A percentile compares a stretch with the other conserved stretches of the same genome.
Conservation (phyloP, 1,139 yeast species). For the Schwanniomyces etchellsii region DNA sequence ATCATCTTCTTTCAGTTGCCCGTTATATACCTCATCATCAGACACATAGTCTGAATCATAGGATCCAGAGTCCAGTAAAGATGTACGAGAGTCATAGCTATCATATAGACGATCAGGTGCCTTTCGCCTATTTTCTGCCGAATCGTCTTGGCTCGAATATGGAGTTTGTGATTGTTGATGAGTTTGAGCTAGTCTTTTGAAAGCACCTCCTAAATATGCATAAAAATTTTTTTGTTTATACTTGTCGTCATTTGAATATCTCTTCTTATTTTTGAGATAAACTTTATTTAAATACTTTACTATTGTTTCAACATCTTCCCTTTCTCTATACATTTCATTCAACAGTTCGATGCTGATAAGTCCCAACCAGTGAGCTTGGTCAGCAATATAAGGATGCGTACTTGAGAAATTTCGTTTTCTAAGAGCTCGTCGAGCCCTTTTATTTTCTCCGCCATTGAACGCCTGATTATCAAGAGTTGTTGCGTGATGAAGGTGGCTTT, state of each 20-base stretch:
- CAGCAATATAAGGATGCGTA: conserved; percentile 44
- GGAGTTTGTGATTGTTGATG: too few species aligned
- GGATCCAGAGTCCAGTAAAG: too few species aligned
- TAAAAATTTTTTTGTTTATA: conserved; percentile 36
- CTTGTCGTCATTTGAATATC: conserved; percentile 36
- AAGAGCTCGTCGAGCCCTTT: conserved; percentile 23
- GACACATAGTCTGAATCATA: too few species aligned
- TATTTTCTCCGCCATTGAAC: too few species aligned
- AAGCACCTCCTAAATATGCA: conserved; percentile 24
- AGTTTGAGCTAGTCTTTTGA: background rate
- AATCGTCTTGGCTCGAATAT: too few species aligned
- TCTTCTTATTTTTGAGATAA: conserved; percentile 25
- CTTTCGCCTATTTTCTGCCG: too few species aligned
- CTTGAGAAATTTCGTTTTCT: conserved; percentile 42
- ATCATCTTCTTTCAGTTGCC: too few species aligned
- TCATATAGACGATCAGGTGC: too few species aligned
- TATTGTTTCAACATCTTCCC: conserved; percentile 28
- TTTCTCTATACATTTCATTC: conserved; percentile 33
- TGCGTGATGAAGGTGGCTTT: too few species aligned
- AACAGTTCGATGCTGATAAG: conserved; percentile 29
- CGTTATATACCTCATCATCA: too few species aligned
- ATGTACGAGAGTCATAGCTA: too few species aligned
- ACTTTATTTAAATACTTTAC: conserved; percentile 31
- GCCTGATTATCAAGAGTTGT: too few species aligned
- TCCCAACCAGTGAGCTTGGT: conserved; percentile 43